Percentiles rank a stretch among this genome's conserved stretches.
Evolutionary conservation across 805 yeast species (phyloP).

Genomic region (Nakazawaea pomicola): DNA sequence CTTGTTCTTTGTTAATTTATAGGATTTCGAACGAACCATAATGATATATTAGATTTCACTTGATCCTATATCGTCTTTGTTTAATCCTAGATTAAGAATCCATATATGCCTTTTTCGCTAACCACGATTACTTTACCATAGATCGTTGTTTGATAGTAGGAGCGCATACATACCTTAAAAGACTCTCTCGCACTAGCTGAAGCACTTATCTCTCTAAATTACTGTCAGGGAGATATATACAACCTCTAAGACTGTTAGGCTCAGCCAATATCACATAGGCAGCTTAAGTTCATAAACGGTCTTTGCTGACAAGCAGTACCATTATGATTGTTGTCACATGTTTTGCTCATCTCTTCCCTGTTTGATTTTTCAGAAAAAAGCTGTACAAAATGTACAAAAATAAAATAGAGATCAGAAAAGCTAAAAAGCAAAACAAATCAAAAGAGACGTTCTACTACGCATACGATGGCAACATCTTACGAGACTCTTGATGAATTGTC

Average conservation of each 20-base stretch:
- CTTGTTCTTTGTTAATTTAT: neutral
- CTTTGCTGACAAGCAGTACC: no score
- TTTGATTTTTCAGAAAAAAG: no score
- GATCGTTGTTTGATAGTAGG: constrained; percentile 14
- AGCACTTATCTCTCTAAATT: neutral
- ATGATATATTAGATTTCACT: neutral
- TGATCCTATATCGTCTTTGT: neutral
- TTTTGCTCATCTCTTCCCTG: no score
- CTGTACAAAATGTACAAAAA: neutral
- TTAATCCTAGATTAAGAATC: constrained; percentile 6
- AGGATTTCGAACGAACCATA: neutral
- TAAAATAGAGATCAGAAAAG: neutral
- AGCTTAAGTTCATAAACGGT: no score
- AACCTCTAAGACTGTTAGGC: neutral
- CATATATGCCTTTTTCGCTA: constrained; percentile 14
- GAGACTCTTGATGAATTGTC: constrained; percentile 1
- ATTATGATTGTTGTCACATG: no score
- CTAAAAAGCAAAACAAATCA: neutral
- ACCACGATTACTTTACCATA: constrained; percentile 11
- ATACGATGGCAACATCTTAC: neutral
- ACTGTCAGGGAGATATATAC: no score
- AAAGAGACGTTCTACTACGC: neutral
- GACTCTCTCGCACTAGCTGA: neutral
- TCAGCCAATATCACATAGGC: no score
- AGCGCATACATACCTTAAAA: constrained; percentile 11